Conservation (phyloP, 148 eudicot species). For the Fagopyrum tataricum region DNA sequence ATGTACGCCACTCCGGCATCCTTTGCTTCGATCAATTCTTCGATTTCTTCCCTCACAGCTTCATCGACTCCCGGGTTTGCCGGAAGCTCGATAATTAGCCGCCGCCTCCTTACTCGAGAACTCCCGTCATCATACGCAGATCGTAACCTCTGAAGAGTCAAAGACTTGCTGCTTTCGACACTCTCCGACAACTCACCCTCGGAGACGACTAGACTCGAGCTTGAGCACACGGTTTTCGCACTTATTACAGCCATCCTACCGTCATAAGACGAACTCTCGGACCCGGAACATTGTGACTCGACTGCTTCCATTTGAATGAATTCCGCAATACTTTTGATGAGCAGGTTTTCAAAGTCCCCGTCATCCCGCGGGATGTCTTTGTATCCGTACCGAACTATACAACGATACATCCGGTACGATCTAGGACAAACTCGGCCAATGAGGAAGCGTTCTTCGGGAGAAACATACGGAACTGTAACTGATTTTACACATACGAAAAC, state of each 20-base stretch:
- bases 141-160: slow-evolving; percentile 63
- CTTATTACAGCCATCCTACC: slow-evolving; percentile 96
- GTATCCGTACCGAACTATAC: slow-evolving; percentile 84
- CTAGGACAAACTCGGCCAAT: slow-evolving; percentile 89
- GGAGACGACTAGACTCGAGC: slow-evolving; percentile 36
- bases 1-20: slow-evolving; percentile 93
- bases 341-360: slow-evolving; percentile 71
- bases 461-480: slow-evolving; percentile 78
- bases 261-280: slow-evolving; percentile 61
- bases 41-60: slow-evolving; percentile 59
- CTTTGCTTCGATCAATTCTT: slow-evolving; percentile 77
- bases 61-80: slow-evolving; percentile 46
- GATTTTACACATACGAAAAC: slow-evolving; percentile 86
- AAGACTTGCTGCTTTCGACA: slow-evolving; percentile 51
- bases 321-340: slow-evolving; percentile 77
- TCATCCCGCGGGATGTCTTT: slow-evolving; percentile 77
- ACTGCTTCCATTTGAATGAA: slow-evolving; percentile 93
- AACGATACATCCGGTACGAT: slow-evolving; percentile 89
- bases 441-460: slow-evolving; percentile 80
- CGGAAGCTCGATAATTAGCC: slow-evolving; percentile 57
- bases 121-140: slow-evolving; percentile 71
- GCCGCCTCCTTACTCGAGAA: slow-evolving; percentile 43
- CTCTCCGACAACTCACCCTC: slow-evolving; percentile 28
- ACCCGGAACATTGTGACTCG: slow-evolving; percentile 50
- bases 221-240: slow-evolving; percentile 28